These are phyloP conservation scores for Penicillium digitatum DNA, from an alignment of 2,329 filamentous ascomycete species.

Conservation along the genomic window DNA sequence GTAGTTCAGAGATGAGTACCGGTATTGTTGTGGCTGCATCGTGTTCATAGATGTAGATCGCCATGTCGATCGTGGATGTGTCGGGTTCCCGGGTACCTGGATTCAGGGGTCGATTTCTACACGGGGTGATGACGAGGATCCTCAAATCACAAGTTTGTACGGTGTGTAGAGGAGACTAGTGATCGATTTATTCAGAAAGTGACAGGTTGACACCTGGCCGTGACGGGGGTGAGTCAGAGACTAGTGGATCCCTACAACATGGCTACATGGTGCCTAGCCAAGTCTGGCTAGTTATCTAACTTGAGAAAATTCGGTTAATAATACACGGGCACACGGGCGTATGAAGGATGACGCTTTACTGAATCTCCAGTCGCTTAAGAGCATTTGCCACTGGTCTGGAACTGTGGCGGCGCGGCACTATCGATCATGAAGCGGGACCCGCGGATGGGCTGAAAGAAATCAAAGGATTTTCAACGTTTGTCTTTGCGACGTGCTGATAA, in stretches of 20 bases:
- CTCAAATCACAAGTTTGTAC: background rate
- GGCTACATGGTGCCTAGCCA: background rate
- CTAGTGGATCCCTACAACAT: background rate
- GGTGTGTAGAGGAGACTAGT: background rate
- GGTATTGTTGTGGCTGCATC: conserved; percentile 22
- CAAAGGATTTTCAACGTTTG: background rate
- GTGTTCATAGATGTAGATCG: conserved; percentile 18
- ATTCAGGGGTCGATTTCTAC: background rate
- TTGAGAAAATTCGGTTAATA: background rate
- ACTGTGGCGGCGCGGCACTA: conserved; percentile 26
- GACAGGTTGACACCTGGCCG: background rate
- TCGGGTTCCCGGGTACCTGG: conserved; percentile 1
- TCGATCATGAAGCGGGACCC: conserved; percentile 20
- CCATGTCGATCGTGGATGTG: background rate
- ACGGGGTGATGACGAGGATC: background rate
- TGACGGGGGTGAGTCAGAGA: background rate
- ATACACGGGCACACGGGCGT: too few species aligned
- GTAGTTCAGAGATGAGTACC: conserved; percentile 34
- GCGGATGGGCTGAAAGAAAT: conserved; percentile 6
- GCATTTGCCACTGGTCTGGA: conserved; percentile 22
- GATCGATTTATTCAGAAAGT: background rate
- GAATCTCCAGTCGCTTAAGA: background rate
- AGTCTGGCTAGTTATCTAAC: background rate
- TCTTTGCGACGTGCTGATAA: background rate
- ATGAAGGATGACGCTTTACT: too few species aligned